phyloP scores from a whole-genome alignment of 75 land plant genomes.

The Pseudotsuga menziesii region DNA sequence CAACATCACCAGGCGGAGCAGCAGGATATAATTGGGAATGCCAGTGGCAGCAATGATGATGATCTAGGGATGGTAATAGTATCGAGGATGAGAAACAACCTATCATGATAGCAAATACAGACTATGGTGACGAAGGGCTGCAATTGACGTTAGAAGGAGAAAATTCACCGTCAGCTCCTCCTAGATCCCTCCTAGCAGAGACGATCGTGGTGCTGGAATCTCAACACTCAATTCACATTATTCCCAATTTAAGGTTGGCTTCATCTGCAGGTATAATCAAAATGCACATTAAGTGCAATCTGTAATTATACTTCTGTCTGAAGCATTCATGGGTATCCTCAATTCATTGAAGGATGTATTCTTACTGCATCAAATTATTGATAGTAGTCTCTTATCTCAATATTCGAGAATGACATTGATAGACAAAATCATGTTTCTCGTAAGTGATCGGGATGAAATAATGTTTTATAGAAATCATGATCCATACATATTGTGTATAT shows the following conservation, averaged over 20 bases:
- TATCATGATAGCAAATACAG: not conserved
- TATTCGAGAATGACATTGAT: not conserved
- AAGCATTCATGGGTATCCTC: no score
- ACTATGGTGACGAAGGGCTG: constrained; percentile 17
- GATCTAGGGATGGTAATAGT: constrained; percentile 32
- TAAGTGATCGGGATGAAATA: not conserved
- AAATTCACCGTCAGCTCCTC: constrained; percentile 14
- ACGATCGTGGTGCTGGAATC: not conserved
- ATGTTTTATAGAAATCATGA: no score
- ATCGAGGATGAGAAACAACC: constrained; percentile 7
- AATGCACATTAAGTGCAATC: no score
- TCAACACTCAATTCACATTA: no score
- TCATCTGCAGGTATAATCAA: no score
- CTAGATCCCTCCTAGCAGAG: constrained; percentile 10
- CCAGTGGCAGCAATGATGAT: constrained; percentile 18
- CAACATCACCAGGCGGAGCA: no score
- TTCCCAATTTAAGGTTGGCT: no score
- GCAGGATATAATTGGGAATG: no score
- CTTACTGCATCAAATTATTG: no score
- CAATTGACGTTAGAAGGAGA: not conserved
- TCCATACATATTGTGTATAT: no score
- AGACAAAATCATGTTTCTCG: not conserved
- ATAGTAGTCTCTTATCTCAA: not conserved
- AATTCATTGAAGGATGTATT: no score
- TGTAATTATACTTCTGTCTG: no score